Evolutionary conservation across 1,284 basidiomycete species (phyloP).

Genomic region (Ustilago sp.): DNA sequence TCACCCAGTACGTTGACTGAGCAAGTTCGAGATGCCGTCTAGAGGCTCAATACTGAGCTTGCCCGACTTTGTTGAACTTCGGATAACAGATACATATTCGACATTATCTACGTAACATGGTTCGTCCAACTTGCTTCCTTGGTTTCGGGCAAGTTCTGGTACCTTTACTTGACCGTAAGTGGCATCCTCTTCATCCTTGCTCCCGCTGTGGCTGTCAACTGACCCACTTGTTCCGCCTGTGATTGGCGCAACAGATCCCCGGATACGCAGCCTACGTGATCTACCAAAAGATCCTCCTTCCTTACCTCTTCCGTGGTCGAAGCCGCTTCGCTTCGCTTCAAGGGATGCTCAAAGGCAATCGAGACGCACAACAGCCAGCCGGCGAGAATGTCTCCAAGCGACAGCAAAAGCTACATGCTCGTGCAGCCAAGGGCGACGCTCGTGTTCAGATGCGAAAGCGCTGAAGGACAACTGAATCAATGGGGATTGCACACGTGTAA

Average conservation of each 20-base stretch:
- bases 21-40: background rate
- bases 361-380: slow-evolving; percentile 16
- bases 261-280: slow-evolving; percentile 65
- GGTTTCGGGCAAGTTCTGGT: slow-evolving; percentile 67
- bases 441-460: slow-evolving; percentile 54
- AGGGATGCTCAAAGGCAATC: slow-evolving; percentile 14
- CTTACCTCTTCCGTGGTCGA: slow-evolving; percentile 59
- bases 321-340: slow-evolving; percentile 46
- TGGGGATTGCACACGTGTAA: background rate
- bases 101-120: slow-evolving; percentile 70
- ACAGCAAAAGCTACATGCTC: slow-evolving; percentile 66
- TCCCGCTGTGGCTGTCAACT: background rate
- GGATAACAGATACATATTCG: slow-evolving; percentile 69
- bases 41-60: background rate
- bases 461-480: slow-evolving; percentile 1
- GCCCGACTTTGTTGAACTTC: background rate
- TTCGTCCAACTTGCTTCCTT: slow-evolving; percentile 67
- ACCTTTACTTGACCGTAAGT: slow-evolving; percentile 66
- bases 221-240: background rate
- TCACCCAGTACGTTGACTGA: slow-evolving; percentile 64
- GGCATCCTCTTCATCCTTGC: background rate
- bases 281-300: slow-evolving; percentile 61
- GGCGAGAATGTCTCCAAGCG: slow-evolving; percentile 58
- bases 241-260: slow-evolving; percentile 62
- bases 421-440: slow-evolving; percentile 59